These are phyloP conservation scores for Balansia obtecta DNA, from an alignment of 2,329 filamentous ascomycete genomes.

Conservation along the genomic window DNA sequence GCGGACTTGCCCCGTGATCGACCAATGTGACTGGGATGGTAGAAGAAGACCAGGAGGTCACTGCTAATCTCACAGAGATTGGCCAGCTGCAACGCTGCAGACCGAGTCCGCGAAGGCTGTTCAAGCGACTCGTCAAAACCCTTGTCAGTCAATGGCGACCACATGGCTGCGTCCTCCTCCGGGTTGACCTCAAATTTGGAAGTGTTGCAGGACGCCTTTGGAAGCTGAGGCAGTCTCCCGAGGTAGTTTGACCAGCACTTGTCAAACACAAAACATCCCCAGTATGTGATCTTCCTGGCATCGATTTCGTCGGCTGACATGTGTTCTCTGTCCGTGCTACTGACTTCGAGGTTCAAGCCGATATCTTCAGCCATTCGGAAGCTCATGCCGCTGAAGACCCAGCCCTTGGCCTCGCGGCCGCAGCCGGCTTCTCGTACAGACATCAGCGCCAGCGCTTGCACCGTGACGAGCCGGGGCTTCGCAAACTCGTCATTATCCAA, in stretches of 20 bases:
- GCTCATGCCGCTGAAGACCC: conserved; percentile 97
- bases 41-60: conserved; percentile 80
- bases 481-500: conserved; percentile 89
- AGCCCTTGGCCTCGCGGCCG: conserved; percentile 85
- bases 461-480: conserved; percentile 74
- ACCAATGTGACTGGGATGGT: conserved; percentile 62
- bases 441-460: conserved; percentile 90
- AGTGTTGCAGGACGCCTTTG: conserved; percentile 66
- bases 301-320: conserved; percentile 78
- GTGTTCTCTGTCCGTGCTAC: conserved; percentile 45
- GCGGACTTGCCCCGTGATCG: conserved; percentile 59
- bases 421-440: conserved; percentile 93
- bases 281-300: conserved; percentile 82
- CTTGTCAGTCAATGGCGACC: conserved; percentile 80
- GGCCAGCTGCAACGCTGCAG: conserved; percentile 69
- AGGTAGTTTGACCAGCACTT: conserved; percentile 99
- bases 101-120: conserved; percentile 73
- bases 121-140: conserved; percentile 61
- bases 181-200: conserved; percentile 88
- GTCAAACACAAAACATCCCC: conserved; percentile 97
- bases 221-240: conserved; percentile 77
- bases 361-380: conserved; percentile 96
- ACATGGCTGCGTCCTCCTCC: conserved; percentile 70
- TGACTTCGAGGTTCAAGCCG: conserved; percentile 75
- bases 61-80: conserved; percentile 87